phyloP scores from a whole-genome alignment of 331 rosid genomes.

The Rhamnella rubrinervis region DNA sequence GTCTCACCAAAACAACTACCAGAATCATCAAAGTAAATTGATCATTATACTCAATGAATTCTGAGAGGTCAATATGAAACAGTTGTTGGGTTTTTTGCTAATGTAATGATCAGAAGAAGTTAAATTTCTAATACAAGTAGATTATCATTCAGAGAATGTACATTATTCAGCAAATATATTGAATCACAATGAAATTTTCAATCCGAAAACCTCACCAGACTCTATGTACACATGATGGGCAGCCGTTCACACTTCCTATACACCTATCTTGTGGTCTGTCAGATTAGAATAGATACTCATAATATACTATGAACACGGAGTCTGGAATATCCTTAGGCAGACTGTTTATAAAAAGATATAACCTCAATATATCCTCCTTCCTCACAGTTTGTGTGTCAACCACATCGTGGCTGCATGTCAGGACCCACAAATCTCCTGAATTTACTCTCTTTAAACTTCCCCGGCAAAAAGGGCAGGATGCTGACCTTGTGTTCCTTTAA shows the following conservation, averaged over 20 bases:
- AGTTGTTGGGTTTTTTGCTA: too few species aligned
- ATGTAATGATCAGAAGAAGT: too few species aligned
- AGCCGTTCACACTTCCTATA: slow-evolving; percentile 26
- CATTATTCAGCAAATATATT: slow-evolving; percentile 13
- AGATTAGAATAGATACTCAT: slow-evolving; percentile 48
- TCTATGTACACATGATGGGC: slow-evolving; percentile 25
- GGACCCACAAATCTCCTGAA: slow-evolving; percentile 75
- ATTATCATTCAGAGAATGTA: slow-evolving; percentile 8
- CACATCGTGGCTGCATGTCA: slow-evolving; percentile 49
- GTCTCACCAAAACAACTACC: too few species aligned
- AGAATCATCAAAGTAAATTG: too few species aligned
- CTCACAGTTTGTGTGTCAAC: slow-evolving; percentile 54
- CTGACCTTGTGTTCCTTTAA: slow-evolving; percentile 60
- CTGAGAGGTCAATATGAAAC: too few species aligned
- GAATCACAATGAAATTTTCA: slow-evolving; percentile 1
- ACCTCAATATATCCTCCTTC: slow-evolving; percentile 56
- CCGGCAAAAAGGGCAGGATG: slow-evolving; percentile 86
- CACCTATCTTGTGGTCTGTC: slow-evolving; percentile 17
- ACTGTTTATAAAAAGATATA: slow-evolving; percentile 55
- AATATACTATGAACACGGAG: slow-evolving; percentile 53
- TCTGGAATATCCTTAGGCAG: slow-evolving; percentile 63
- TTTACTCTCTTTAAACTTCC: slow-evolving; percentile 66
- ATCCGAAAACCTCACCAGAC: slow-evolving; percentile 2
- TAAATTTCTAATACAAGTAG: background rate
- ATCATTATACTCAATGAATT: too few species aligned